Evolutionary conservation across 768 basidiomycete genomes (phyloP), one percentile per base, ranked within the genome.

Genomic region (Mycena galericulata): DNA sequence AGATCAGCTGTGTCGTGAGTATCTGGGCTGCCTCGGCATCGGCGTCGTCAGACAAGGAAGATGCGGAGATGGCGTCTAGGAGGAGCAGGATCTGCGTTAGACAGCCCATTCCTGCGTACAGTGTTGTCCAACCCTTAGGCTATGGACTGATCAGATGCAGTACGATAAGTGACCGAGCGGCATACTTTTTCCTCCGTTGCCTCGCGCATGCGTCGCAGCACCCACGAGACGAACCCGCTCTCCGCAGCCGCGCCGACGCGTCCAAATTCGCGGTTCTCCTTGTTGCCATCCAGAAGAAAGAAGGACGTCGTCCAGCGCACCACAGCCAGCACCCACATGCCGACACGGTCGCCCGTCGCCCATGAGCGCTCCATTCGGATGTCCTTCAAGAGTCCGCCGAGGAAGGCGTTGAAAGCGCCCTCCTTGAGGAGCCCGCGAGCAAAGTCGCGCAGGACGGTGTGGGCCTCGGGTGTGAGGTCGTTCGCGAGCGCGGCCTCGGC

Each of bases 101-200:
- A 77, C 95, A 97, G 75, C 97, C 94, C 75, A 98, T 89, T 34
- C 96, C 95, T 34, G 96, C 94, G 79, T 98, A 96, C 29, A 99
- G 84, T 76, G 98, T 97, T 29, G 90, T 94, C 96, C 96, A 99
- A 67, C 89, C 83, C 75, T 96, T 96, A 32, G 97, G 97, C 95
- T 98, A 73, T 50, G 47, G 62, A 27, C 47, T 22, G 29, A 54
- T 36, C 64, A 65, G 27, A 53, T 51, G 24, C 27, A 55, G 53
- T 71, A 71, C 62, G 53, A 61, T 4, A 20, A 38, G 7, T 24
- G 47, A 41, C 50, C 49, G 15, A 51, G 57, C 17, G 18, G 71
- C 83, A 53, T 71, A 95, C 97, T 87, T 96, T 97, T 72, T 97
- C 95, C 72, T 98, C 96, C 59, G 95, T 87, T 10, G 96, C 92